phyloP scores from a whole-genome alignment of 495 filamentous ascomycete genomes.

The Tuber magnatum region DNA sequence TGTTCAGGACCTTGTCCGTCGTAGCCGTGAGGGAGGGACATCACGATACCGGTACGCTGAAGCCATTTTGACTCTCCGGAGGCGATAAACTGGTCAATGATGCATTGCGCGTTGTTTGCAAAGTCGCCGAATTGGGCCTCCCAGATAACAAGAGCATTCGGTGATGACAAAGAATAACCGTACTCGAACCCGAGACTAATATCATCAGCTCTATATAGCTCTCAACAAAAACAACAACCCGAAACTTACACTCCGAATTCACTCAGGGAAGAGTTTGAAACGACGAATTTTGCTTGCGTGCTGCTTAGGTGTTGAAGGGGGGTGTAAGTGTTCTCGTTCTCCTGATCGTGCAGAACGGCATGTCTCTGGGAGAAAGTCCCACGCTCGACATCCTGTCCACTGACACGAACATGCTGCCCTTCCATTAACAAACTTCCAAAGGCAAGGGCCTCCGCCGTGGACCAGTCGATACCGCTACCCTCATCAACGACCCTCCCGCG shows the following conservation, averaged over 20 bases:
- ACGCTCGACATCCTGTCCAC: constrained; percentile 97
- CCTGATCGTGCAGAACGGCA: constrained; percentile 94
- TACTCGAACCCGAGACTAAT: constrained; percentile 88
- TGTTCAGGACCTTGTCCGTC: constrained; percentile 98
- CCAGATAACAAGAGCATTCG: constrained; percentile 96
- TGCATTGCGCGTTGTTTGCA: constrained; percentile 97
- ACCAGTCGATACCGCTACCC: constrained; percentile 93
- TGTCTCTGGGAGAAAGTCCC: constrained; percentile 99
- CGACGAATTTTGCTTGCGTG: constrained; percentile 88
- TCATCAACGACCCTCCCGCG: constrained; percentile 88
- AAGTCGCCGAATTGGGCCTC: constrained; percentile 99
- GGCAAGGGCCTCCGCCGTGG: constrained; percentile 91
- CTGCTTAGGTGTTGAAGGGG: constrained; percentile 81
- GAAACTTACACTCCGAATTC: constrained; percentile 73
- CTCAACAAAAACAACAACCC: constrained; percentile 7
- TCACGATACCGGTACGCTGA: constrained; percentile 87
- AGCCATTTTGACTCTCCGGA: constrained; percentile 98
- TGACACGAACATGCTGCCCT: constrained; percentile 92
- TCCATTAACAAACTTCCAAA: constrained; percentile 86
- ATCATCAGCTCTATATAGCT: constrained; percentile 34
- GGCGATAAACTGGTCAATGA: constrained; percentile 97
- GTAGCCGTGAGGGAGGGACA: constrained; percentile 94
- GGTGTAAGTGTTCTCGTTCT: constrained; percentile 83
- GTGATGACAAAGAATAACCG: constrained; percentile 93
- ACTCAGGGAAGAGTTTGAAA: constrained; percentile 92